Evolutionary conservation across 371 early-diverging fungal species (phyloP), one percentile per base, ranked within the genome.

Genomic region (Funneliformis caledonium): DNA sequence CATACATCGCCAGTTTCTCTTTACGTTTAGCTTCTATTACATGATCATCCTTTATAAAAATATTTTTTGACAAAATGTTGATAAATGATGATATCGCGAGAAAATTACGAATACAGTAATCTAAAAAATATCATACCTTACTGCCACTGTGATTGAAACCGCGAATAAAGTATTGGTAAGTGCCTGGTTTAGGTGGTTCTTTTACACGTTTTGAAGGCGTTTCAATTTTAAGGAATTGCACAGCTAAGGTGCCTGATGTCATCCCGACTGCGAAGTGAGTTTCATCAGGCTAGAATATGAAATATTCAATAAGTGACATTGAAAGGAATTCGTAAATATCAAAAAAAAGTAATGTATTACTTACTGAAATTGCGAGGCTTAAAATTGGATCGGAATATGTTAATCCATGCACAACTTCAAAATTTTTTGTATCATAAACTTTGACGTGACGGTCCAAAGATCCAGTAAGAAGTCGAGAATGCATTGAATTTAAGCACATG

Each of bases 361-460:
- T 78, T 88, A 92, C 91, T 56, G 97, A 96, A 52, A 97, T 86
- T 10, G 89, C 95, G 65, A 96, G 89, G 83, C 92, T 91, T 80
- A 96, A 89, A 50, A 98, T 91, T 6, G 98, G 97, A n/a, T 95
- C 93, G 22, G 96, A 93, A 83, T 97, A 97, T 85, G 94, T 96
- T 77, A 96, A 86, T 80, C 91, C 94, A 86, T 96, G 94, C 33
- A 93, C 92, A 61, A 97, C 93, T 83, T 94, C 91, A 87, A 93
- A 98, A 82, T 93, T 93, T 83, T 91, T 90, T 50, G 96, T 88
- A 83, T 95, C 92, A 85, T 94, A 96, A 59, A 97, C 86, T 89
- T 98, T 98, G 83, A 98, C 96, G 75, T 97, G 96, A 80, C 95
- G 96, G 88, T 98, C 99, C 78, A 97, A 88, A 48, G 96, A 95